phyloP scores from a whole-genome alignment of 2,329 filamentous ascomycete genomes.

The Ceratocystis destructans region DNA sequence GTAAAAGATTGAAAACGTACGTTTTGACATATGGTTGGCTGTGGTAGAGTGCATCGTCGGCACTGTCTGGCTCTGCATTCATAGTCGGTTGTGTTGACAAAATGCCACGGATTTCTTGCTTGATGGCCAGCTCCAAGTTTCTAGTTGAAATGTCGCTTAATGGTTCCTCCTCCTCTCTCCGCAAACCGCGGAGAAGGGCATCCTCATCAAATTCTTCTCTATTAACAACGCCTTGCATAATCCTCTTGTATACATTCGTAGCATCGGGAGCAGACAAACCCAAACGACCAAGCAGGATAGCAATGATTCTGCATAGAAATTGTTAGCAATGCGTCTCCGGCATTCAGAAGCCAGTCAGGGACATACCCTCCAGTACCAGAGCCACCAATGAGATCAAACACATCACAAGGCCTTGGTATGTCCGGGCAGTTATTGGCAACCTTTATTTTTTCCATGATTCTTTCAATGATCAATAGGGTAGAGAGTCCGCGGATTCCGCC shows the following conservation, averaged over 20 bases:
- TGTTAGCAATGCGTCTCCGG: no score
- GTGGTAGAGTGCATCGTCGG: neutral
- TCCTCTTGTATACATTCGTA: neutral
- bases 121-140: neutral
- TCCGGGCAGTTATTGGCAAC: conserved; percentile 15
- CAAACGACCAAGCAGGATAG: neutral
- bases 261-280: neutral
- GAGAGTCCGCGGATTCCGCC: conserved; percentile 24
- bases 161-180: no score
- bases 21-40: neutral
- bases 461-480: conserved; percentile 23
- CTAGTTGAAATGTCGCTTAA: neutral
- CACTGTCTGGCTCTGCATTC: neutral
- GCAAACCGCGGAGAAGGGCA: neutral
- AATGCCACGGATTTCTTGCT: neutral
- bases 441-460: conserved; percentile 22
- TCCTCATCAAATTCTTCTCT: neutral
- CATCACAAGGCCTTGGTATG: conserved; percentile 23
- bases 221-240: neutral
- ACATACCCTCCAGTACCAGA: conserved; percentile 24
- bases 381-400: conserved; percentile 25
- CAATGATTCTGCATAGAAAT: neutral
- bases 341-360: neutral
- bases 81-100: neutral
- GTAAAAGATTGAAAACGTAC: neutral